Percentiles rank a stretch among this genome's conserved stretches.
Evolutionary conservation across 345 rosid genomes (phyloP).

Genomic region (Jatropha curcas): DNA sequence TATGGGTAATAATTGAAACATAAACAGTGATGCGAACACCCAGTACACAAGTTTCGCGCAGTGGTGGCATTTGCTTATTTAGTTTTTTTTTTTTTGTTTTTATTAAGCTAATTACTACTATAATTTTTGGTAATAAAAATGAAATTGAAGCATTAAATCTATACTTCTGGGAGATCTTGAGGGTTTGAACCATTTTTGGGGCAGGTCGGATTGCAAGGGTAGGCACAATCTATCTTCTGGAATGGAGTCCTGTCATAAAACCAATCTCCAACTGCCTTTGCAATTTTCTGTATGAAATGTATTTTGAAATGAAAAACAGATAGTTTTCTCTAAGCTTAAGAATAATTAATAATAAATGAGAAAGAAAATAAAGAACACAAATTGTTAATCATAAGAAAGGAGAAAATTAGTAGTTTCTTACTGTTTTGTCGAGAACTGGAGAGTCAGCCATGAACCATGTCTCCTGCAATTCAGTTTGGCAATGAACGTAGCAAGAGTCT

Average conservation of each 20-base stretch:
- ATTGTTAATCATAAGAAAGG: background rate
- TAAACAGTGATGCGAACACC: constrained; percentile 26
- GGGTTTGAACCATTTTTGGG: constrained; percentile 47
- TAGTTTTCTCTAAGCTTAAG: background rate
- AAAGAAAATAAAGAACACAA: background rate
- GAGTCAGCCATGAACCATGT: constrained; percentile 75
- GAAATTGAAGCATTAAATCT: constrained; percentile 18
- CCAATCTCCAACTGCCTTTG: constrained; percentile 92
- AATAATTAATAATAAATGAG: background rate
- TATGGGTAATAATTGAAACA: constrained; percentile 18
- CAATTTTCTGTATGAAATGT: constrained; percentile 56
- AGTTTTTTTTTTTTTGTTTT: background rate
- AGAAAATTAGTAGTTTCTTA: constrained; percentile 20
- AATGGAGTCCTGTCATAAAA: constrained; percentile 60
- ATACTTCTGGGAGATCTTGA: constrained; percentile 36
- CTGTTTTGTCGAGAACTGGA: constrained; percentile 56
- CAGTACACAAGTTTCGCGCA: constrained; percentile 48
- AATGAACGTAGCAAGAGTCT: constrained; percentile 81
- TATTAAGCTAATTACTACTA: constrained; percentile 4
- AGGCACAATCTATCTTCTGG: constrained; percentile 84
- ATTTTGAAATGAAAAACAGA: background rate
- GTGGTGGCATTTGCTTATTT: constrained; percentile 40
- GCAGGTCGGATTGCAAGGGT: constrained; percentile 97
- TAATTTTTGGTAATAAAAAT: constrained; percentile 9
- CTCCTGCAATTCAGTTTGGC: constrained; percentile 82